Evolutionary conservation across 2,329 filamentous ascomycete species (phyloP), one percentile per base, ranked within the genome.

Genomic region (Pseudogymnoascus sp.): DNA sequence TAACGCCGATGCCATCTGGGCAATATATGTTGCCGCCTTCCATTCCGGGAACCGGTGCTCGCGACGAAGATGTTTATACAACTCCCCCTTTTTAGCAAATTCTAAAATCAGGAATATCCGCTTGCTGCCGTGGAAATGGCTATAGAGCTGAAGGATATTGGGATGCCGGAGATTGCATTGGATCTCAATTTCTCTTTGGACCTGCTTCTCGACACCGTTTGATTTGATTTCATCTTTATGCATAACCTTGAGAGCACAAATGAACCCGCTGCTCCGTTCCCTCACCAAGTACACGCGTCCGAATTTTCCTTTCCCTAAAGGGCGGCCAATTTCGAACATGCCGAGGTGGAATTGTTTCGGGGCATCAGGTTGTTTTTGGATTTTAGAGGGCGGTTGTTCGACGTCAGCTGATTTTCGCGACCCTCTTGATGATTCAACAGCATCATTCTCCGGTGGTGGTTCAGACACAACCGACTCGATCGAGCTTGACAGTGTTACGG

Each of bases 1-100:
- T 70, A 96, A 79, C 0, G 92, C 92, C 50, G 88, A 88, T n/a
- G 87, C 86, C 87, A 90, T 90, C 70, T 90, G 87, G 2, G 87
- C 87, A 67, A 90, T 84, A 72, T 90, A 90, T 72, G 88, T 84
- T 21, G 87, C 87, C 19, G 87, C 87, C 69, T 88, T 87, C 80
- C 83, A 86, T 73, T 90, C 87, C 0, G 86, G 83, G 71, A 90
- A 90, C 53, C 83, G 80, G 71, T 85, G 82, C 69, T 88, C 87
- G 69, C 84, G 83, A 60, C 87, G 81, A 65, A 90, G 78, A 71
- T 89, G 87, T 75, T 90, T 90, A 76, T 90, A 90, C 19, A 90
- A 75, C 71, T 90, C 87, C 66, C 87, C 87, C 70, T 87, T 86
- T 28, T 85, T 87, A 11, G 87, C 87, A 69, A 88, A 90, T 68